Base-by-base conservation (phyloP, 345 rosid species). In the Jatropha curcas region DNA sequence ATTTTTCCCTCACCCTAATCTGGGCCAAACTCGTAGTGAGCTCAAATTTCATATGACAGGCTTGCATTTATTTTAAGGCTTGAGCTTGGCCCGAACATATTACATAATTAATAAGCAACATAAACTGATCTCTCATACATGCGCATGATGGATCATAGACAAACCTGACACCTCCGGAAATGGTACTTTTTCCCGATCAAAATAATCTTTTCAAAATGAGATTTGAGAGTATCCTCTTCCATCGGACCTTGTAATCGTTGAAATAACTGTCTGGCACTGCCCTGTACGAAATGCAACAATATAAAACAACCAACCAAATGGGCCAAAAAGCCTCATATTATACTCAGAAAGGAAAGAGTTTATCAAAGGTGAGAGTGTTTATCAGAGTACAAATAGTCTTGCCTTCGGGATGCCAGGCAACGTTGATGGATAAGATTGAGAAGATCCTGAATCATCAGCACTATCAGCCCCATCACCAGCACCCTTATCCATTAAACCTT, bases 321-420 rank as follows among this genome's bases (percentile, higher is more conserved):
- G n/a, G 56, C 19, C 60, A 43, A 64, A 30, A 71, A 51, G 27
- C 19, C 50, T 28, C 4, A 17, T 31, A 67, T 45, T 45, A 74
- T 46, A 45, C 4, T 57, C n/a, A 51, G 25, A n/a, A 10, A 30
- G 20, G 14, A 71, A 45, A 30, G 30, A 5, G 20, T 17, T 24
- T 30, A 11, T 46, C 10, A 62, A 60, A 65, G 33, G 43, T 6
- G 45, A 13, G 31, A 48, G 48, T 17, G 30, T 17, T 24, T 30
- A 11, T 46, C 17, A 62, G 60, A 67, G 37, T 34, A 59, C 16
- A 65, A 34, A 65, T 70, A 64, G 58, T 64, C 75, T 72, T 79
- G 86, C 99, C 98, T 91, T 91, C 4, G 99, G 99, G 52, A 96
- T 96, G 86, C 99, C 99, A 77, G 99, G 99, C 80, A 96, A 85